phyloP scores from a whole-genome alignment of 225 moss, liverwort and hornwort species.

The Ulota crispa region DNA sequence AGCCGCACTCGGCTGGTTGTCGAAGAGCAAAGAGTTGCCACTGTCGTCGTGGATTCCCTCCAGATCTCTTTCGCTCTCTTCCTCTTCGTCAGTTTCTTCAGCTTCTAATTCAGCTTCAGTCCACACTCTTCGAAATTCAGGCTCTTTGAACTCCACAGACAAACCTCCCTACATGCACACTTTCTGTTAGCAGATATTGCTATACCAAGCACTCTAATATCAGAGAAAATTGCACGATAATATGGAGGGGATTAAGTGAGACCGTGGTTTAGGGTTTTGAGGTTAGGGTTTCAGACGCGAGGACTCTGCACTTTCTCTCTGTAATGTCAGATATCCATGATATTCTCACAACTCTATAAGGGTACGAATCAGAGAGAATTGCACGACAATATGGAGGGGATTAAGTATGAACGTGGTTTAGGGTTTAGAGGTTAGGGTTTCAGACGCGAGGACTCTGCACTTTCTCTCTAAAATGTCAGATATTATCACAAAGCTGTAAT shows the following conservation, averaged over 20 bases:
- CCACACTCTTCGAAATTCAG: slow-evolving; percentile 53
- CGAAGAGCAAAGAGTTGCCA: slow-evolving; percentile 39
- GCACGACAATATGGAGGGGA: neutral
- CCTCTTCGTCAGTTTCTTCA: slow-evolving; percentile 28
- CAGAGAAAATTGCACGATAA: neutral
- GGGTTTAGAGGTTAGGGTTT: neutral
- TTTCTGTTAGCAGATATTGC: neutral
- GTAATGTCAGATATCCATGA: neutral
- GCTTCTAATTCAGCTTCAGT: slow-evolving; percentile 34
- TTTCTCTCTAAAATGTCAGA: neutral
- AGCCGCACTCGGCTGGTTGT: slow-evolving; percentile 19
- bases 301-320: neutral
- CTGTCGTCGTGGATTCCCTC: slow-evolving; percentile 44
- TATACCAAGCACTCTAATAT: neutral
- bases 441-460: neutral
- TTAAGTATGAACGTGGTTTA: neutral
- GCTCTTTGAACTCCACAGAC: slow-evolving; percentile 36
- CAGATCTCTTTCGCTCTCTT: slow-evolving; percentile 29
- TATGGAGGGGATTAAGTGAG: neutral
- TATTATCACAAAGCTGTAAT: neutral
- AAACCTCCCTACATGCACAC: neutral
- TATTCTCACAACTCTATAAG: neutral
- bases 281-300: neutral
- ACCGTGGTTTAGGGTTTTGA: neutral
- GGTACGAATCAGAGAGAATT: neutral